A percentile compares a stretch with the other conserved stretches of the same genome.
Conservation (phyloP, 306 rosid species). For the Boehmeria nivea region DNA sequence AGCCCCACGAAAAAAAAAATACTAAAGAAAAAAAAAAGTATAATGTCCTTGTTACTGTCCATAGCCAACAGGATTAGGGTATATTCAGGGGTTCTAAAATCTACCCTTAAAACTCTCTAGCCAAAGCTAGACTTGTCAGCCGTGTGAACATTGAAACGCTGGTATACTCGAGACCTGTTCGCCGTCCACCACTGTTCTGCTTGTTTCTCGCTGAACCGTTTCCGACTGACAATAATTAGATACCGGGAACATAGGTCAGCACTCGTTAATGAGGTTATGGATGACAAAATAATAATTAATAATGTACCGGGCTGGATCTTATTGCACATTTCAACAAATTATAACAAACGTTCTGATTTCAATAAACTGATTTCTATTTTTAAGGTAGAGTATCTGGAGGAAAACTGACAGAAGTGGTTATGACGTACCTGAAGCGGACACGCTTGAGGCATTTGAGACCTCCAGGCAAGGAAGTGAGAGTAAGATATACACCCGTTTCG, state of each 20-base stretch:
- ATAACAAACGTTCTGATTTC: too few species aligned
- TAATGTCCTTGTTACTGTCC: too few species aligned
- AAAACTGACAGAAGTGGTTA: neutral
- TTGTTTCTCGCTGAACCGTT: conserved; percentile 76
- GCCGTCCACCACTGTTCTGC: conserved; percentile 85
- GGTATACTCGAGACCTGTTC: conserved; percentile 61
- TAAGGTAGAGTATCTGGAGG: neutral
- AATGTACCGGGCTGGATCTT: too few species aligned
- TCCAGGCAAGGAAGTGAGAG: conserved; percentile 73
- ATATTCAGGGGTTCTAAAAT: too few species aligned
- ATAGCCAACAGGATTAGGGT: too few species aligned
- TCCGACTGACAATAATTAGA: conserved; percentile 46
- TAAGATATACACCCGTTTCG: conserved; percentile 89
- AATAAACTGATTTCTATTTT: neutral
- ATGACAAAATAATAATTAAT: neutral
- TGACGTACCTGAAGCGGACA: conserved; percentile 87
- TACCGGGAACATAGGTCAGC: neutral
- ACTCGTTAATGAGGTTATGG: neutral
- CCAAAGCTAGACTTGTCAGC: conserved; percentile 40
- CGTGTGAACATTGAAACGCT: conserved; percentile 58
- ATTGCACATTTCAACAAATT: too few species aligned
- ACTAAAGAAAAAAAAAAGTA: too few species aligned
- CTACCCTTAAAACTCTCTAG: too few species aligned
- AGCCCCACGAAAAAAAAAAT: too few species aligned
- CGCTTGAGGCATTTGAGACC: conserved; percentile 84